Percentiles rank a stretch among this genome's conserved stretches.
Conservation (phyloP, 208 protist genomes). For the Acanthamoeba divionensis region DNA sequence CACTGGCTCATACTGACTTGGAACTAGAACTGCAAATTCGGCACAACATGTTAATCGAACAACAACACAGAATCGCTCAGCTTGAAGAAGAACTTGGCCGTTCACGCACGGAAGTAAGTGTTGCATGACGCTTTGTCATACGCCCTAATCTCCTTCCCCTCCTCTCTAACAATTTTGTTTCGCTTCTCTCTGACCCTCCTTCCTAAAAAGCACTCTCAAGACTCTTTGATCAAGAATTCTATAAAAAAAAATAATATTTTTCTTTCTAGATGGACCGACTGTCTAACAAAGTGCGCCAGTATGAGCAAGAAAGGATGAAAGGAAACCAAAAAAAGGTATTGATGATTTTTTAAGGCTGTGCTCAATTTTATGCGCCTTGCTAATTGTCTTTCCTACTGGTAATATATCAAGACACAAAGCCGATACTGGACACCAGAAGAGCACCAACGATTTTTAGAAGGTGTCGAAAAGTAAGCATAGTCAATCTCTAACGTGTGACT, state of each 20-base stretch:
- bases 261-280: slow-evolving; percentile 62
- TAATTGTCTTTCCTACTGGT: neutral
- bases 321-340: slow-evolving; percentile 62
- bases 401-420: slow-evolving; percentile 48
- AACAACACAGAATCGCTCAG: slow-evolving; percentile 56
- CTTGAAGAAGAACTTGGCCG: slow-evolving; percentile 58
- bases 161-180: neutral
- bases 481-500: neutral
- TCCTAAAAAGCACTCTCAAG: neutral
- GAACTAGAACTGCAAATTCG: slow-evolving; percentile 48
- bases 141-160: too few species aligned
- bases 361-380: too few species aligned
- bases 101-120: neutral
- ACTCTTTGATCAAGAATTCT: neutral
- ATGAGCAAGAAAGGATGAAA: slow-evolving; percentile 65
- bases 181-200: neutral
- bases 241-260: neutral
- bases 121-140: too few species aligned
- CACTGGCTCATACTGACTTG: slow-evolving; percentile 14
- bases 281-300: slow-evolving; percentile 57
- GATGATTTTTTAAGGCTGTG: neutral
- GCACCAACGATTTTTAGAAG: slow-evolving; percentile 68
- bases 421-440: slow-evolving; percentile 74
- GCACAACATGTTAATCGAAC: slow-evolving; percentile 55
- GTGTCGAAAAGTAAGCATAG: slow-evolving; percentile 41